Base-by-base conservation (phyloP, 306 rosid species). In the Dryas drummondii region DNA sequence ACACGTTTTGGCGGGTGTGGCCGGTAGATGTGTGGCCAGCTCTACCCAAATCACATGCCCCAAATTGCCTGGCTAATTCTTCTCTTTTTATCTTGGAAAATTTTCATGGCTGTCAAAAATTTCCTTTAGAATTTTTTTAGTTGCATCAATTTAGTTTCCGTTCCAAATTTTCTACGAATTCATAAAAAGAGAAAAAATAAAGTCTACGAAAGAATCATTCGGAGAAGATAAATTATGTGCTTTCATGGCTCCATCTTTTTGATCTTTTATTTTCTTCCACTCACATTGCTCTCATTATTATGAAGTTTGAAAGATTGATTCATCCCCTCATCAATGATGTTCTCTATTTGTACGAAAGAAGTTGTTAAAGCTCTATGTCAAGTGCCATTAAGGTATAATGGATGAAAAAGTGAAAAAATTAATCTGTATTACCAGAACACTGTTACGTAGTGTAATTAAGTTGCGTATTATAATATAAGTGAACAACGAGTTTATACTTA, bases 31-130 rank as follows among this genome's bases (percentile, higher is more conserved):
- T 22, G 22, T 22, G 65, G 80, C 69, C 45, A 72, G 74, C 2
- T 32, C 37, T 66, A 57, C 88, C 82, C 44, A 69, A 68, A 49
- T 82, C 86, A 82, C 82, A 74, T 80, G 87, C 42, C 37, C 37
- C 37, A 32, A 32, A 32, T 32, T 32, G 40, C 63, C 70, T 40
- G 40, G 14, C 68, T 3, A 67, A 66, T 70, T 27, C 9, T 56
- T 4, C 45, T 15, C 9, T 26, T 32, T 47, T 57, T 51, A 32
- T 59, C 58, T 63, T 22, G 37, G 41, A 12, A 73, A 59, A 41
- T 27, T 60, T 17, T 48, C 42, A 48, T 15, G 48, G 15, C 46
- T 47, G 56, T 60, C 19, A 73, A 50, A 6, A 70, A 5, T 70
- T 27, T 32, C 66, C 10, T 3, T 60, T 32, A 5, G 13, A 32